A percentile compares a stretch with the other conserved stretches of the same genome.
These are phyloP conservation scores for Parietaria judaica DNA, from an alignment of 306 rosid species.

Conservation along the genomic window DNA sequence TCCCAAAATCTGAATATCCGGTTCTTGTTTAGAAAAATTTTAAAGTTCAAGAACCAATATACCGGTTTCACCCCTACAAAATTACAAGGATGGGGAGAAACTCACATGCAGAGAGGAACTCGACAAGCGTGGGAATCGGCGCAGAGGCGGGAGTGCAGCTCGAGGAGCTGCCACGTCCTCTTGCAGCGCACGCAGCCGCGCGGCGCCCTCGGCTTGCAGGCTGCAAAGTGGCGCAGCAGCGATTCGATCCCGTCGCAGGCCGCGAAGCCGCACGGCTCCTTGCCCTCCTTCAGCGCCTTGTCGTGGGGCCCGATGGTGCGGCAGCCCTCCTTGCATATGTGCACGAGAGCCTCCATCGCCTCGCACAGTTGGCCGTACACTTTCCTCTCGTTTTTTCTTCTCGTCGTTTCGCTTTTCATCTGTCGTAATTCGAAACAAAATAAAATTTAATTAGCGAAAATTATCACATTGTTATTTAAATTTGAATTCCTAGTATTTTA, in stretches of 20 bases:
- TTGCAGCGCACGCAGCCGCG: constrained; percentile 88
- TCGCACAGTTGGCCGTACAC: constrained; percentile 60
- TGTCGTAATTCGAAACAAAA: constrained; percentile 1
- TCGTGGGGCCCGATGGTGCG: constrained; percentile 78
- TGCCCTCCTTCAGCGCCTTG: constrained; percentile 63
- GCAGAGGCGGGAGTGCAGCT: constrained; percentile 77
- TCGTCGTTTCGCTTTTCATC: constrained; percentile 51
- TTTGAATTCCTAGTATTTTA: no score
- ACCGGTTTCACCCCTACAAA: no score
- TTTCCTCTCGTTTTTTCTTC: constrained; percentile 52
- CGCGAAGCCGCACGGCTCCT: constrained; percentile 53
- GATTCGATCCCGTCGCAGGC: constrained; percentile 82
- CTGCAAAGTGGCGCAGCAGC: constrained; percentile 92
- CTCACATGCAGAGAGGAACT: constrained; percentile 86
- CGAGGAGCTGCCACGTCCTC: constrained; percentile 96
- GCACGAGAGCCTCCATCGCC: constrained; percentile 98
- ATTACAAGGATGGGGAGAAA: not conserved
- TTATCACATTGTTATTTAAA: no score
- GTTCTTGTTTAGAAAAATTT: no score
- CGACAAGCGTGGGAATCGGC: constrained; percentile 47
- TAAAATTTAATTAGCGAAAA: no score
- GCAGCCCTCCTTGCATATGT: constrained; percentile 89
- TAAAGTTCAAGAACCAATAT: no score
- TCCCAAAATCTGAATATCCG: no score
- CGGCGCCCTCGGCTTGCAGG: constrained; percentile 68